Evolutionary conservation across 495 filamentous ascomycete species (phyloP).

Genomic region (Hypoxylon lienhwacheense): DNA sequence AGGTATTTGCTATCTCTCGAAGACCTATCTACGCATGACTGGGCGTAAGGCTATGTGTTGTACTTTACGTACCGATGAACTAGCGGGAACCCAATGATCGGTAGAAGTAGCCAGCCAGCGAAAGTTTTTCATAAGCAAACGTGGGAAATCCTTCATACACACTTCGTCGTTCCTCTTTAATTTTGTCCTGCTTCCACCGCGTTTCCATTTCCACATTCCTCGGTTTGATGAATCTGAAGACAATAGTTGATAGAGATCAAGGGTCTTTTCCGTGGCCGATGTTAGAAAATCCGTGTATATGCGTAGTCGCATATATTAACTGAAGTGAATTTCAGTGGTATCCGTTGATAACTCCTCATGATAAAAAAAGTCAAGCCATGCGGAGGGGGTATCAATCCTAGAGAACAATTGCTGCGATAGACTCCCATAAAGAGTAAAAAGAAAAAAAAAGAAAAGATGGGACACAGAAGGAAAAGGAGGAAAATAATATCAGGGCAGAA

Average conservation of each 20-base stretch:
- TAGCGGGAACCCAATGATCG: too few relatives aligned
- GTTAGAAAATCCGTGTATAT: background rate
- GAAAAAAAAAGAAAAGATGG: slow-evolving; percentile 2
- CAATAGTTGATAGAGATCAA: background rate
- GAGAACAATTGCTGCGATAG: slow-evolving; percentile 12
- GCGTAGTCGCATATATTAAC: background rate
- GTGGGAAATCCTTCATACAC: too few relatives aligned
- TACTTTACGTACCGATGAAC: too few relatives aligned
- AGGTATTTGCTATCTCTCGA: too few relatives aligned
- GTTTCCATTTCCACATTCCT: background rate
- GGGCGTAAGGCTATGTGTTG: too few relatives aligned
- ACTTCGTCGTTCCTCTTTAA: too few relatives aligned
- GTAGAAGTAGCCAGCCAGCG: too few relatives aligned
- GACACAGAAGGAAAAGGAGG: background rate
- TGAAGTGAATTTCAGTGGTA: background rate
- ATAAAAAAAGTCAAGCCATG: slow-evolving; percentile 1
- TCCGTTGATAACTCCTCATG: slow-evolving; percentile 20
- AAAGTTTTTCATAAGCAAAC: too few relatives aligned
- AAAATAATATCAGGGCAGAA: too few relatives aligned
- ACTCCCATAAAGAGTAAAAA: slow-evolving; percentile 8
- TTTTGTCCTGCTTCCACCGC: background rate
- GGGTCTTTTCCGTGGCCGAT: background rate
- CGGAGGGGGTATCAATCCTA: slow-evolving; percentile 21
- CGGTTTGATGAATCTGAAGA: background rate
- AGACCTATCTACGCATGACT: too few relatives aligned